A percentile compares a stretch with the other conserved stretches of the same genome.
Evolutionary conservation across 768 basidiomycete species (phyloP).

Genomic region (Hygrocybe coccinea): DNA sequence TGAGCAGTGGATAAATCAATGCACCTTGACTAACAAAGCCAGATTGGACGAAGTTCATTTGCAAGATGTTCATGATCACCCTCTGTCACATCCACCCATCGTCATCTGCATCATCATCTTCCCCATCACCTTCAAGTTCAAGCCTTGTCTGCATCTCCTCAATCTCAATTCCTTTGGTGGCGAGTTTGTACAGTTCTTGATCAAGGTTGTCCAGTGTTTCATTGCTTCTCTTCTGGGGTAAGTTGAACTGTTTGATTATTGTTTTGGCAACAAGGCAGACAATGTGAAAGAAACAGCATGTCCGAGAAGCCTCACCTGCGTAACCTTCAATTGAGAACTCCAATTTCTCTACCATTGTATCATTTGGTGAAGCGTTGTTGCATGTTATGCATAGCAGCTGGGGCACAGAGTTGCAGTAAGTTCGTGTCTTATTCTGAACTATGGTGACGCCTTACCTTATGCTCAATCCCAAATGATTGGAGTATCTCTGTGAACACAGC

Average conservation of each 20-base stretch:
- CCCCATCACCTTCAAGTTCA: neutral
- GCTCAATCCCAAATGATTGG: no score
- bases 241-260: slow-evolving; percentile 31
- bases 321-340: no score
- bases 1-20: neutral
- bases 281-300: slow-evolving; percentile 27
- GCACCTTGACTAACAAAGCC: slow-evolving; percentile 11
- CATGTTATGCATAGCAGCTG: no score
- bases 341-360: no score
- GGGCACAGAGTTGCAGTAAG: no score
- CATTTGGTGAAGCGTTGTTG: no score
- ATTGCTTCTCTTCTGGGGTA: slow-evolving; percentile 5
- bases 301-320: neutral
- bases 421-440: slow-evolving; percentile 13
- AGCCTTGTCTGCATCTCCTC: neutral
- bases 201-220: neutral
- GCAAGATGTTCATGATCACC: neutral
- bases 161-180: neutral
- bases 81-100: neutral
- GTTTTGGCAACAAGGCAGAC: slow-evolving; percentile 34
- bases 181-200: neutral
- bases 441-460: slow-evolving; percentile 17
- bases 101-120: slow-evolving; percentile 7
- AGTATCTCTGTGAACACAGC: no score
- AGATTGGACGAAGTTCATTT: neutral